phyloP scores from a whole-genome alignment of 495 filamentous ascomycete species.

The Penicillium alfredii region DNA sequence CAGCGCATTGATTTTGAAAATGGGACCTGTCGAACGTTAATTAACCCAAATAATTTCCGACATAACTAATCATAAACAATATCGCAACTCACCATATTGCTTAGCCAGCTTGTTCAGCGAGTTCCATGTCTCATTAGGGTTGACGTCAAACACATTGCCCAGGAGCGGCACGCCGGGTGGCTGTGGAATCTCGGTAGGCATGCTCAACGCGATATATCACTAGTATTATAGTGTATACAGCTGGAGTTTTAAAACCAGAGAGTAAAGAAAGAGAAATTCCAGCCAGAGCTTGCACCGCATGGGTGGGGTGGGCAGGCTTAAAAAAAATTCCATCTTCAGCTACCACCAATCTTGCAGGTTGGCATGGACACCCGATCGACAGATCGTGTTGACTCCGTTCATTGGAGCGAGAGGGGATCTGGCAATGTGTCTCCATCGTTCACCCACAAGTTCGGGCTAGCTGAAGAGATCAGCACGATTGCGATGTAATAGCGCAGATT shows the following conservation, averaged over 20 bases:
- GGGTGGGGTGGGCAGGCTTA: neutral
- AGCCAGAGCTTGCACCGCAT: too few species aligned
- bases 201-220: too few species aligned
- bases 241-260: too few species aligned
- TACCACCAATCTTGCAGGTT: too few species aligned
- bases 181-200: constrained; percentile 51
- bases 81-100: constrained; percentile 49
- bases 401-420: constrained; percentile 9
- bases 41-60: neutral
- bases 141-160: constrained; percentile 61
- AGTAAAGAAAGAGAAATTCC: too few species aligned
- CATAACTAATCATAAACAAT: constrained; percentile 8
- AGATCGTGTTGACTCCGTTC: constrained; percentile 12
- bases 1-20: constrained; percentile 62
- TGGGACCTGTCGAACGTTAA: constrained; percentile 47
- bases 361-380: constrained; percentile 21
- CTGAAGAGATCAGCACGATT: constrained; percentile 26
- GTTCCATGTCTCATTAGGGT: constrained; percentile 54
- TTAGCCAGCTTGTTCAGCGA: constrained; percentile 58
- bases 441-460: constrained; percentile 17
- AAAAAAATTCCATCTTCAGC: constrained; percentile 21
- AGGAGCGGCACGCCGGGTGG: constrained; percentile 62
- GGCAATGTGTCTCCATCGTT: constrained; percentile 21
- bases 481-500: constrained; percentile 31
- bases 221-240: too few species aligned